Evolutionary conservation across 345 rosid species (phyloP).

Genomic region (Balakata baccata): DNA sequence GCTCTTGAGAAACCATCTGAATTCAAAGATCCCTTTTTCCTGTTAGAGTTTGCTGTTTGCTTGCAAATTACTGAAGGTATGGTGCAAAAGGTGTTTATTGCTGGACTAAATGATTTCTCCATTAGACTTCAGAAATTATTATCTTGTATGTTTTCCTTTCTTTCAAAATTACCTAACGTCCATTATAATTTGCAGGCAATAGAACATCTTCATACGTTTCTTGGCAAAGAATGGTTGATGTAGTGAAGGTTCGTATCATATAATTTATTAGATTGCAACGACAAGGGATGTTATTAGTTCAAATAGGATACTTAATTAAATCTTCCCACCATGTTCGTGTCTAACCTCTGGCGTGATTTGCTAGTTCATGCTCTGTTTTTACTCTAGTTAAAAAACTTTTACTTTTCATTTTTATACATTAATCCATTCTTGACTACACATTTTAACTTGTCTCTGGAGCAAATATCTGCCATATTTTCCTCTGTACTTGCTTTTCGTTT

Average conservation of each 20-base stretch:
- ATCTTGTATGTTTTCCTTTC: not conserved
- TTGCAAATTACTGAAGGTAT: constrained; percentile 34
- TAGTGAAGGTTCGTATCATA: constrained; percentile 45
- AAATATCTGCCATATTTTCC: constrained; percentile 1
- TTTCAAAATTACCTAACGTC: not conserved
- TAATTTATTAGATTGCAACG: constrained; percentile 4
- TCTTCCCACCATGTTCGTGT: not conserved
- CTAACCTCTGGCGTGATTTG: not conserved
- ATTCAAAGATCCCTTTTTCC: constrained; percentile 48
- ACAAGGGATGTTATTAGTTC: not conserved
- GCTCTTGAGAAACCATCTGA: constrained; percentile 45
- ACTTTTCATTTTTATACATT: not conserved
- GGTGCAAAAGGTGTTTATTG: not conserved
- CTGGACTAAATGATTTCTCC: not conserved
- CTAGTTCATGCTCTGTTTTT: not conserved
- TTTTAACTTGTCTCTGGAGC: not conserved
- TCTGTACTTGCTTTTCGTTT: not conserved
- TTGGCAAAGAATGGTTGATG: constrained; percentile 66
- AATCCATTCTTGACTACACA: not conserved
- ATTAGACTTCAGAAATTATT: not conserved
- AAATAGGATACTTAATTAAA: not conserved
- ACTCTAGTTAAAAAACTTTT: not conserved
- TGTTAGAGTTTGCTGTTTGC: constrained; percentile 42
- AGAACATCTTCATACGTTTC: constrained; percentile 24
- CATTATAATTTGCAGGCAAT: constrained; percentile 33